Conservation (phyloP, 176 grass and related monocot species). For the Oryza glaberrima region DNA sequence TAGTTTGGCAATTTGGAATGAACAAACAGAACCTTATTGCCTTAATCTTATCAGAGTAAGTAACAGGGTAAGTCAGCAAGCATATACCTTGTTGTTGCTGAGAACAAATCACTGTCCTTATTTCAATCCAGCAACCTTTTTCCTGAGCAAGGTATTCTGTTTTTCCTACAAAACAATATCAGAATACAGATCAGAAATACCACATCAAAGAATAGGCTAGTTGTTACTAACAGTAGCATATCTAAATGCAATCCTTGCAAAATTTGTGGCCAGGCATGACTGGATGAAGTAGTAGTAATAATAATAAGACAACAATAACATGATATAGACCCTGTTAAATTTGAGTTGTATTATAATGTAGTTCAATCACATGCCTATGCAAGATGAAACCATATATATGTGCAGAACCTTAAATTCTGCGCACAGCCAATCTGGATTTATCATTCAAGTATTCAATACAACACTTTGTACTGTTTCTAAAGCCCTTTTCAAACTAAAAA, state of each 20-base stretch:
- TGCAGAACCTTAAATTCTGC: background rate
- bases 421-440: background rate
- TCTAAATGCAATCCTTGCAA: background rate
- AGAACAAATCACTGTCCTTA: slow-evolving; percentile 25
- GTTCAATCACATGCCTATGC: background rate
- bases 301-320: background rate
- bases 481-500: background rate
- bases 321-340: slow-evolving; percentile 10
- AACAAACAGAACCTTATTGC: background rate
- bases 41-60: background rate
- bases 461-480: background rate
- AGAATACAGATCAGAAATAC: background rate
- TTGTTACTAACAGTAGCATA: background rate
- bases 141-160: slow-evolving; percentile 11
- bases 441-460: background rate
- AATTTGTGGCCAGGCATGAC: background rate
- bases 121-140: slow-evolving; percentile 23
- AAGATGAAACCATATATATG: background rate
- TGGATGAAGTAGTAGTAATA: background rate
- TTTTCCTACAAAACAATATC: slow-evolving; percentile 34
- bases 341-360: background rate
- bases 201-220: background rate
- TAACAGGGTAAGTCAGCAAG: background rate
- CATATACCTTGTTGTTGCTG: slow-evolving; percentile 10
- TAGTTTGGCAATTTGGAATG: slow-evolving; percentile 5